Percentiles rank a stretch among this genome's conserved stretches.
Evolutionary conservation across 345 rosid genomes (phyloP).

Genomic region (Pugionium cornutum): DNA sequence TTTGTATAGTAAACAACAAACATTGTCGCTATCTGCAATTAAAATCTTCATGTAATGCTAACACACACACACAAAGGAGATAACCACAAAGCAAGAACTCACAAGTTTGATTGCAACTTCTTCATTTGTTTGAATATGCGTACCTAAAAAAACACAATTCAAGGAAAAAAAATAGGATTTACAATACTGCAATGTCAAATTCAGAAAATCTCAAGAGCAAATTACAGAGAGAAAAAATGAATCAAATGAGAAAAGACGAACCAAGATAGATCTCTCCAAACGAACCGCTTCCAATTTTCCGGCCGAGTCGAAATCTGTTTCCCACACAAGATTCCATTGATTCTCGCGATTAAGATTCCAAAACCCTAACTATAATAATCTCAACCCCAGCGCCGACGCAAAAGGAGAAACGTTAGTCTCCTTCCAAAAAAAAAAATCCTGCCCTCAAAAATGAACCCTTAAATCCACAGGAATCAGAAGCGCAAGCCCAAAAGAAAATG

Average conservation of each 20-base stretch:
- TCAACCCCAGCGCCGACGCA: conserved; percentile 29
- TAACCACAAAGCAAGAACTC: conserved; percentile 39
- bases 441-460: conserved; percentile 10
- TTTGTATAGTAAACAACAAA: conserved; percentile 9
- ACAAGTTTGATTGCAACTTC: conserved; percentile 98
- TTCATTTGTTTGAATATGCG: conserved; percentile 71
- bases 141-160: conserved; percentile 50
- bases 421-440: not conserved
- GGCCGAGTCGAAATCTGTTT: conserved; percentile 83
- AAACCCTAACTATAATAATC: conserved; percentile 38
- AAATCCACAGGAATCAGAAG: conserved; percentile 31
- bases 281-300: conserved; percentile 97
- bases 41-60: not conserved
- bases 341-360: conserved; percentile 18
- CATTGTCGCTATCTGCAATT: conserved; percentile 23
- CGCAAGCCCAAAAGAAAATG: conserved; percentile 31
- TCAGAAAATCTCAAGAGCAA: conserved; percentile 8
- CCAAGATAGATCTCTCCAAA: conserved; percentile 99
- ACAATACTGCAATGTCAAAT: not conserved
- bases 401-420: not conserved
- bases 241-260: conserved; percentile 35
- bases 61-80: not conserved
- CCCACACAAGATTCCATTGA: conserved; percentile 88
- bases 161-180: conserved; percentile 1
- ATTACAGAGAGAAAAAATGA: not conserved